phyloP scores from a whole-genome alignment of 2,329 filamentous ascomycete species.

The Sporothrix phasma region DNA sequence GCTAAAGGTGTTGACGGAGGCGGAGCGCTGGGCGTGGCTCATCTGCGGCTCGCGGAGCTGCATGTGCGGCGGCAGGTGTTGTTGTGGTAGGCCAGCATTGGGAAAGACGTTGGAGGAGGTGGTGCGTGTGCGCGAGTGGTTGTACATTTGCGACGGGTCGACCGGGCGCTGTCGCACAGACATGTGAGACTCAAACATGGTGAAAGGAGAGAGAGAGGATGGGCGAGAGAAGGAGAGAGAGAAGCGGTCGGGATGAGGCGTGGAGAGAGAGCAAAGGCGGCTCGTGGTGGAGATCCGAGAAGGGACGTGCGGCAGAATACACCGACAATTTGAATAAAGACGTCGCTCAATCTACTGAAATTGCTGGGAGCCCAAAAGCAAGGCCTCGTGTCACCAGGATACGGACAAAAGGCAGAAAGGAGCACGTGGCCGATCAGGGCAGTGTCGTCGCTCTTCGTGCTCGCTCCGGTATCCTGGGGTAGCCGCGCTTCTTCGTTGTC shows the following conservation, averaged over 20 bases:
- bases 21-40: constrained; percentile 43
- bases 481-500: not conserved
- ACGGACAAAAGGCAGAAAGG: too few species aligned
- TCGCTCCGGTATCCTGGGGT: not conserved
- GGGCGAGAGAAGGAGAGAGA: not conserved
- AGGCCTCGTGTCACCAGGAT: not conserved
- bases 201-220: not conserved
- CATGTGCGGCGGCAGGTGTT: constrained; percentile 23
- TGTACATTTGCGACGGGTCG: constrained; percentile 31
- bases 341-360: not conserved
- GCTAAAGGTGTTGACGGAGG: constrained; percentile 59
- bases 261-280: not conserved
- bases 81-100: constrained; percentile 22
- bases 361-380: not conserved
- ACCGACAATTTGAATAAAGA: not conserved
- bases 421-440: not conserved
- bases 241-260: not conserved
- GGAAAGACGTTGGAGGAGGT: constrained; percentile 46
- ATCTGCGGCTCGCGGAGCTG: constrained; percentile 27
- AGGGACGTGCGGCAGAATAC: constrained; percentile 4
- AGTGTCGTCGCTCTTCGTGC: not conserved
- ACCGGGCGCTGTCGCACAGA: constrained; percentile 24
- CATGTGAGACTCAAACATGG: constrained; percentile 27
- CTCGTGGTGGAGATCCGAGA: not conserved
- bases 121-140: constrained; percentile 47